A percentile compares a stretch with the other conserved stretches of the same genome.
Evolutionary conservation across 352 stramenopile genomes (phyloP).

Genomic region (Globisporangium nagaii): DNA sequence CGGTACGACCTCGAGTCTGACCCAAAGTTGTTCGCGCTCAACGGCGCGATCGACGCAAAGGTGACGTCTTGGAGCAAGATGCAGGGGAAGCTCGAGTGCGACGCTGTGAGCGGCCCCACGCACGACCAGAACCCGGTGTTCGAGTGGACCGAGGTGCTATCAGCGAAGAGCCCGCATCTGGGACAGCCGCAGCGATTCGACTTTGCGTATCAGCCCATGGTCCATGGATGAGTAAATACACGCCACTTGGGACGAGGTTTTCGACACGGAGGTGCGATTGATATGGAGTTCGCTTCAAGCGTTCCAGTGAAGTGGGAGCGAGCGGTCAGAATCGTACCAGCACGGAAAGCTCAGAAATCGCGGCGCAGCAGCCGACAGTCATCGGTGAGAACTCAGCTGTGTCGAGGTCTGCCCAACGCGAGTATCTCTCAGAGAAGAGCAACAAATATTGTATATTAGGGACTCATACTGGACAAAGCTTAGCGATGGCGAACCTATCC

Average conservation of each 20-base stretch:
- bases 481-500: too few relatives aligned
- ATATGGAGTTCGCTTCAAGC: too few relatives aligned
- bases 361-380: too few relatives aligned
- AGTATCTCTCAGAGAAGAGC: too few relatives aligned
- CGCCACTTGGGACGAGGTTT: neutral
- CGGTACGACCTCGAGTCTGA: constrained; percentile 60
- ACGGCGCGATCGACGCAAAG: constrained; percentile 74
- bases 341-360: too few relatives aligned
- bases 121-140: constrained; percentile 48
- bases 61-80: constrained; percentile 38
- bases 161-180: constrained; percentile 14
- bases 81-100: constrained; percentile 26
- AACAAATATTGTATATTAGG: too few relatives aligned
- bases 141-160: constrained; percentile 42
- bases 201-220: constrained; percentile 39
- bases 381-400: too few relatives aligned
- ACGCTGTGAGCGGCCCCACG: constrained; percentile 61
- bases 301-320: too few relatives aligned
- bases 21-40: constrained; percentile 24
- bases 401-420: too few relatives aligned
- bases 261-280: too few relatives aligned
- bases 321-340: too few relatives aligned
- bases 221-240: constrained; percentile 8
- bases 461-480: too few relatives aligned
- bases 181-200: constrained; percentile 35